A percentile compares a stretch with the other conserved stretches of the same genome.
Conservation (phyloP, 805 yeast genomes). For the Suhomyces emberorum region DNA sequence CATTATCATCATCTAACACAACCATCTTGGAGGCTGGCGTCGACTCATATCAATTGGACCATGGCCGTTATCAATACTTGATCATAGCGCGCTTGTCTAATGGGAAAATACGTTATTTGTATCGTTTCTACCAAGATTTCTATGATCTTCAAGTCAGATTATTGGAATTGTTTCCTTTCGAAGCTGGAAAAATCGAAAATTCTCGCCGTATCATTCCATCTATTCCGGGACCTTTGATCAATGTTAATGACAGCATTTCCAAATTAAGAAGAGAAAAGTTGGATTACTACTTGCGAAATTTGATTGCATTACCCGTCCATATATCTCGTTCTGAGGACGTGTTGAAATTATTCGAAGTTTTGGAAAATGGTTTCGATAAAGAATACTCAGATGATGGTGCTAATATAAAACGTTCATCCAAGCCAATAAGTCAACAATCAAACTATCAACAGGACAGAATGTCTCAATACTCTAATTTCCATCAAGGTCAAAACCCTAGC, state of each 20-base stretch:
- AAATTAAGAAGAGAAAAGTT: conserved; percentile 53
- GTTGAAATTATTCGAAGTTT: conserved; percentile 63
- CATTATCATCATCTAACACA: conserved; percentile 28
- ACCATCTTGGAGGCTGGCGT: conserved; percentile 65
- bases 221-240: conserved; percentile 93
- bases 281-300: conserved; percentile 50
- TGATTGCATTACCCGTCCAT: conserved; percentile 71
- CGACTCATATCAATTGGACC: conserved; percentile 74
- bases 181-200: conserved; percentile 84
- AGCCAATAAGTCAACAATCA: conserved; percentile 38
- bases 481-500: conserved; percentile 9
- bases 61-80: conserved; percentile 87
- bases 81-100: conserved; percentile 63
- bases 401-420: conserved; percentile 22
- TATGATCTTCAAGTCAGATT: conserved; percentile 87
- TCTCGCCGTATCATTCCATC: conserved; percentile 80
- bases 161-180: conserved; percentile 81
- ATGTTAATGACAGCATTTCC: conserved; percentile 72
- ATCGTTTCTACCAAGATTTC: conserved; percentile 92
- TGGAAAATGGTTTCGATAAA: conserved; percentile 58
- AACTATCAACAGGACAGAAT: conserved; percentile 50
- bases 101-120: conserved; percentile 68
- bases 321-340: conserved; percentile 71
- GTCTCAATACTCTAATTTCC: conserved; percentile 47
- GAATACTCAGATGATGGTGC: conserved; percentile 27